Evolutionary conservation across 2,329 filamentous ascomycete genomes (phyloP).

Genomic region (Colletotrichum scovillei): DNA sequence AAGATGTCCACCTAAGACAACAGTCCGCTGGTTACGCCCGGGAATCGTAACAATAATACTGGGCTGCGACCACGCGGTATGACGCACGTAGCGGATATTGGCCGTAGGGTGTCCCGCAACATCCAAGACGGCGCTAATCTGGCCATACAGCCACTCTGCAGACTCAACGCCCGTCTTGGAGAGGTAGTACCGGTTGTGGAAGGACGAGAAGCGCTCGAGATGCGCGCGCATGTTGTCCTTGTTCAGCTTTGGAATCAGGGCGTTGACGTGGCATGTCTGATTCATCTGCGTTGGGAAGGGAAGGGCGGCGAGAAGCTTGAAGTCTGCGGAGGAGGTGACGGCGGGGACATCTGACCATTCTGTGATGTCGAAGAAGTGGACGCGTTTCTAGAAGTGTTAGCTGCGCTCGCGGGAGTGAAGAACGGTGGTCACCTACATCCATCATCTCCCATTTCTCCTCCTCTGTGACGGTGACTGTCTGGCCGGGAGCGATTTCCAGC

Average conservation of each 20-base stretch:
- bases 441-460: slow-evolving; percentile 41
- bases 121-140: slow-evolving; percentile 71
- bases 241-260: slow-evolving; percentile 28
- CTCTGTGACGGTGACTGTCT: slow-evolving; percentile 40
- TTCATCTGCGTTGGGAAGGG: slow-evolving; percentile 37
- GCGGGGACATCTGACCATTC: slow-evolving; percentile 36
- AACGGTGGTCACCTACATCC: slow-evolving; percentile 33
- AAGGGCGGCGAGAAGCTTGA: slow-evolving; percentile 23
- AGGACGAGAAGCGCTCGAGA: slow-evolving; percentile 68
- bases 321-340: slow-evolving; percentile 17
- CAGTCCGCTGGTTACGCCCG: slow-evolving; percentile 74
- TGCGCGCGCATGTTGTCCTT: slow-evolving; percentile 24
- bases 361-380: slow-evolving; percentile 42
- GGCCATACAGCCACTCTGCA: slow-evolving; percentile 77
- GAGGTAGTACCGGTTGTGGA: slow-evolving; percentile 76
- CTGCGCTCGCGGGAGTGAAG: rapidly evolving
- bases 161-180: slow-evolving; percentile 75
- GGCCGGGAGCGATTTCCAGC: slow-evolving; percentile 38
- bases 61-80: slow-evolving; percentile 77
- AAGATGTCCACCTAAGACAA: slow-evolving; percentile 83
- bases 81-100: slow-evolving; percentile 72
- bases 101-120: slow-evolving; percentile 71
- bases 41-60: slow-evolving; percentile 86
- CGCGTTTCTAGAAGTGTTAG: slow-evolving; percentile 31
- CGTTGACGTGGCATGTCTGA: slow-evolving; percentile 37